Base-by-base conservation (phyloP, 495 filamentous ascomycete species). In the Margaritispora aquatica region DNA sequence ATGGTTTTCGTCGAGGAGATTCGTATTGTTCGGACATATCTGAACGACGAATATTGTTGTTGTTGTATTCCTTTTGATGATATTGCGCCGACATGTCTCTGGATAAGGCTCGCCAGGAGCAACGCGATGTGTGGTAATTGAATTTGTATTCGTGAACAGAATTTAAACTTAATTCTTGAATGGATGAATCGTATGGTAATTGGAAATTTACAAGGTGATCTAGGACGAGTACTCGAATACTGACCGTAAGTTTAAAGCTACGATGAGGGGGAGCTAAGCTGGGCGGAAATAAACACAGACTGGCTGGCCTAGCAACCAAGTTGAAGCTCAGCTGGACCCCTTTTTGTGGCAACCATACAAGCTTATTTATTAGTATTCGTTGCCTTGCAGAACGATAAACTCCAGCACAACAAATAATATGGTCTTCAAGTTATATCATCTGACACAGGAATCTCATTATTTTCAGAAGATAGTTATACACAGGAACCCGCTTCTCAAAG, bases 1-100 rank as follows among this genome's bases (percentile, higher is more conserved):
- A 53, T 53, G 57, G 78, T 54, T 69, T 77, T 60, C 80, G 70
- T 68, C 70, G 72, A 20, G 79, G 78, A 21, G 73, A 69, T 57
- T 75, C 71, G 26, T 78, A 69, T 8, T 74, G 55, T 68, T 76
- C 63, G 67, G 74, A 65, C 55, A 75, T 77, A 58, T 75, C 75
- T 22, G 74, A 66, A 58, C 75, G 74, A 48, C 76, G 74, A 17
- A n/a, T n/a, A n/a, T 44, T 44, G 57, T 73, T 71, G 59, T 73
- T 71, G 59, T 79, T 77, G 63, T 75, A 71, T 57, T 77, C 69
- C 59, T 78, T 76, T 61, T 78, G 75, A 61, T 80, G 78, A 67
- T 74, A 76, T 48, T 74, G 70, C 47, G 73, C 65, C 41, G 75
- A 70, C 76, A 78, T 82, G 68, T 66, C 74, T 63, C 47, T 69